These are phyloP conservation scores for Filobasidium uniguttulatum DNA, from an alignment of 1,284 basidiomycete genomes.

Conservation along the genomic window DNA sequence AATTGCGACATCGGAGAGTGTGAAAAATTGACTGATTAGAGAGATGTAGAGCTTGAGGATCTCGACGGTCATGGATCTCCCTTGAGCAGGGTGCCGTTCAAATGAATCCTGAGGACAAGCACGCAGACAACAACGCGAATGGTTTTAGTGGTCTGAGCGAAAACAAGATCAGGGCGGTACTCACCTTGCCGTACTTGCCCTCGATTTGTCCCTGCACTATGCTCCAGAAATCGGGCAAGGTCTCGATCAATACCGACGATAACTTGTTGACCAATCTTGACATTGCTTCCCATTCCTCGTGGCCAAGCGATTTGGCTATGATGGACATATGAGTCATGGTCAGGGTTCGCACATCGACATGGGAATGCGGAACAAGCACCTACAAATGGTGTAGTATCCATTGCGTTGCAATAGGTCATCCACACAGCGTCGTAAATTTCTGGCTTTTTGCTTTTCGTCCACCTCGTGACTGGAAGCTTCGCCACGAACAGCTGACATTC, in stretches of 20 bases:
- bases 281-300: slow-evolving; percentile 69
- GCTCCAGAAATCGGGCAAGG: slow-evolving; percentile 85
- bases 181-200: slow-evolving; percentile 73
- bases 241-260: slow-evolving; percentile 42
- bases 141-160: no score
- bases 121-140: not conserved
- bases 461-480: slow-evolving; percentile 29
- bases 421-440: slow-evolving; percentile 29
- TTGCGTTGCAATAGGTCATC: slow-evolving; percentile 17
- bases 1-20: slow-evolving; percentile 60
- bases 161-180: slow-evolving; percentile 24
- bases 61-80: slow-evolving; percentile 78
- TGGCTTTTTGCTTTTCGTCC: slow-evolving; percentile 47
- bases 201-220: slow-evolving; percentile 83
- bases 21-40: slow-evolving; percentile 77
- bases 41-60: slow-evolving; percentile 78
- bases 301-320: slow-evolving; percentile 48
- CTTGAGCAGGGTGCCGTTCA: slow-evolving; percentile 61
- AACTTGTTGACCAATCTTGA: slow-evolving; percentile 46
- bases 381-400: slow-evolving; percentile 49
- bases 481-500: not conserved
- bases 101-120: slow-evolving; percentile 25
- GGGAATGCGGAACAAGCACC: slow-evolving; percentile 24
- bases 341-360: no score
- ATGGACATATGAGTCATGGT: not conserved